These are phyloP conservation scores for Fraxinus velutina DNA, from an alignment of 305 asterid species.

Conservation along the genomic window DNA sequence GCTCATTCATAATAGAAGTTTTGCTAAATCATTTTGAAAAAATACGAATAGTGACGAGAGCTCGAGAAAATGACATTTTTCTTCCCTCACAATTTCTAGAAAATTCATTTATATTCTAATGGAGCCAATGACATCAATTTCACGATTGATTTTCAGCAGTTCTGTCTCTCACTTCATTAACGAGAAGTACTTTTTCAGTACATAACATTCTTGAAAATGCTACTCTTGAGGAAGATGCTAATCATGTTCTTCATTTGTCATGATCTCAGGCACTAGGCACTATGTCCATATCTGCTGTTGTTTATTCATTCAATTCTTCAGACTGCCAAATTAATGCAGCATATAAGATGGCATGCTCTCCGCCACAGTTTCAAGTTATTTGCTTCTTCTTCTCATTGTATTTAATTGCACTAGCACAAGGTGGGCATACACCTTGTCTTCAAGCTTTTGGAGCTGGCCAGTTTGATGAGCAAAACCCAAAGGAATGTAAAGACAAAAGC, in stretches of 20 bases:
- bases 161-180: too few relatives aligned
- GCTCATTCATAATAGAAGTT: too few relatives aligned
- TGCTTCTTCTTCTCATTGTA: background rate
- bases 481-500: background rate
- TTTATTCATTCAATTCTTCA: background rate
- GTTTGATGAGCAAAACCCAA: background rate
- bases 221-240: background rate
- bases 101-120: too few relatives aligned
- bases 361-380: background rate
- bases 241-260: background rate
- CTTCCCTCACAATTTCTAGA: too few relatives aligned
- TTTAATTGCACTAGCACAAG: background rate
- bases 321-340: background rate
- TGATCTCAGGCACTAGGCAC: background rate
- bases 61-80: too few relatives aligned
- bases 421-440: background rate
- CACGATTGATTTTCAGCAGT: too few relatives aligned
- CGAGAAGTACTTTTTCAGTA: too few relatives aligned
- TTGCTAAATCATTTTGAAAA: too few relatives aligned
- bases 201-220: too few relatives aligned
- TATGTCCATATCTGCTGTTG: background rate
- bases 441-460: background rate
- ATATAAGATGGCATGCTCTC: background rate
- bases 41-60: too few relatives aligned
- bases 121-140: too few relatives aligned